Evolutionary conservation across 1,139 yeast genomes (phyloP).

Genomic region (Blastobotrys niveus): DNA sequence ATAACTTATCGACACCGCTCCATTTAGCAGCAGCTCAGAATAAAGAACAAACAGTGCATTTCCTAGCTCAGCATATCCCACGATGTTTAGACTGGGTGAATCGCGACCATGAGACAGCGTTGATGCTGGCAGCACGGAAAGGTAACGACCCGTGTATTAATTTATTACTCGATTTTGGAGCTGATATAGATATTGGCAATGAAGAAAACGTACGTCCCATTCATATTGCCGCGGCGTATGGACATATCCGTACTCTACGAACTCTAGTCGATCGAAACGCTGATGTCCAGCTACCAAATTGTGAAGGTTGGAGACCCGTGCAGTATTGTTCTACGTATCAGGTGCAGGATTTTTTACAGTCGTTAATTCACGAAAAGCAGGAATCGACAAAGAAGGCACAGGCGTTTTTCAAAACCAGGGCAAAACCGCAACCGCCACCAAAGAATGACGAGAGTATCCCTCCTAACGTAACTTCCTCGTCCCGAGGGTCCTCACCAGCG

Average conservation of each 20-base stretch:
- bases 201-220: conserved; percentile 65
- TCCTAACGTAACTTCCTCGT: too few species aligned
- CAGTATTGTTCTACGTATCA: conserved; percentile 36
- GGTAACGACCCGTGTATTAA: conserved; percentile 69
- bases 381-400: conserved; percentile 16
- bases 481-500: not conserved
- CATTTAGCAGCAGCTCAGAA: conserved; percentile 67
- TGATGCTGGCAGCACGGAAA: conserved; percentile 63
- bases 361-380: conserved; percentile 28
- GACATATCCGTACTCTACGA: conserved; percentile 58
- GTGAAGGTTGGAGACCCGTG: conserved; percentile 63
- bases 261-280: conserved; percentile 51
- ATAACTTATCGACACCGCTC: conserved; percentile 64
- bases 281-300: conserved; percentile 47
- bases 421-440: conserved; percentile 1
- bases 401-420: conserved; percentile 17
- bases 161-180: conserved; percentile 73
- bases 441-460: not conserved
- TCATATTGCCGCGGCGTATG: conserved; percentile 76
- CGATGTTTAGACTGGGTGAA: conserved; percentile 57
- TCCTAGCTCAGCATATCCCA: conserved; percentile 75
- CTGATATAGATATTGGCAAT: conserved; percentile 51
- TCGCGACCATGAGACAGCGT: conserved; percentile 48
- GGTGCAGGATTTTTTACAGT: conserved; percentile 34
- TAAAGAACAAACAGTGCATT: conserved; percentile 75